Conservation (phyloP, 768 basidiomycete species). For the Lenzites betulinus region DNA sequence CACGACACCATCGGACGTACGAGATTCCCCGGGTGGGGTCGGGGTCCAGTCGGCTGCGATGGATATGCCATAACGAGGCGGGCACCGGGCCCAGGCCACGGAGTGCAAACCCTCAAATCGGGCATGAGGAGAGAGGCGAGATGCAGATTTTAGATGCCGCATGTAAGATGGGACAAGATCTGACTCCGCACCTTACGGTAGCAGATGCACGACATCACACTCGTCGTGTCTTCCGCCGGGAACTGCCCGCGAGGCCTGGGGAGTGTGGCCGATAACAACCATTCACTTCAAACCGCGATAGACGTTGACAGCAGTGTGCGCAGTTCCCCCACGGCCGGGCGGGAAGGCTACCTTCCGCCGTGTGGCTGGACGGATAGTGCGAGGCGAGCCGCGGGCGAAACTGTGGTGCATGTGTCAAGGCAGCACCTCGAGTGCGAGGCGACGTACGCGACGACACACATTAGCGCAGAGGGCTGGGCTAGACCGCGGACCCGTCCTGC, state of each 20-base stretch:
- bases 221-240: not conserved
- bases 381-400: not conserved
- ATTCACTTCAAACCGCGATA: slow-evolving; percentile 3
- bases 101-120: slow-evolving; percentile 15
- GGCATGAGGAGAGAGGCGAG: slow-evolving; percentile 17
- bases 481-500: slow-evolving; percentile 14
- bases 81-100: not conserved
- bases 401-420: slow-evolving; percentile 4
- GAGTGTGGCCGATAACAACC: slow-evolving; percentile 2
- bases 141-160: slow-evolving; percentile 18
- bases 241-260: slow-evolving; percentile 6
- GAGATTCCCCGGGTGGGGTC: slow-evolving; percentile 12
- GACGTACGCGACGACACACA: slow-evolving; percentile 18
- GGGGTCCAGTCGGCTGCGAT: slow-evolving; percentile 14
- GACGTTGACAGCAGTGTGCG: not conserved
- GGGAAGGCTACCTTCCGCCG: not conserved
- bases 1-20: slow-evolving; percentile 19
- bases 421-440: slow-evolving; percentile 13
- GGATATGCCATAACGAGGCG: slow-evolving; percentile 15
- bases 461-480: slow-evolving; percentile 1
- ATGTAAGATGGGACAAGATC: slow-evolving; percentile 9
- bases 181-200: not conserved
- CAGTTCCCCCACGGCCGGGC: not conserved
- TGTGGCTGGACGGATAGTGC: not conserved
- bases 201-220: not conserved